Percentiles rank a stretch among this genome's conserved stretches.
phyloP scores from a whole-genome alignment of 257 asterid species.

The Anisodus acutangulus region DNA sequence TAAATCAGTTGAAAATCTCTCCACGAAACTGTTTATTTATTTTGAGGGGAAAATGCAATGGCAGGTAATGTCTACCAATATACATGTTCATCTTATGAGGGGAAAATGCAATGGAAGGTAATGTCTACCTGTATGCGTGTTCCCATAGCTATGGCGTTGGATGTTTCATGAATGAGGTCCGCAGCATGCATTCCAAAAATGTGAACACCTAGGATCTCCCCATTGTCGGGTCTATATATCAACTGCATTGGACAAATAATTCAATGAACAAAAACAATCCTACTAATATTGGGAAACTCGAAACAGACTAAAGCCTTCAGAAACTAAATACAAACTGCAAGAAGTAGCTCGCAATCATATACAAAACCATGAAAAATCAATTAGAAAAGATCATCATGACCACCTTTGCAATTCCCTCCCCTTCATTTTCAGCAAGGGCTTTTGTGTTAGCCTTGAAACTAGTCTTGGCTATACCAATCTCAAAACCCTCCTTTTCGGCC shows the following conservation, averaged over 20 bases:
- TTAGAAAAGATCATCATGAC: slow-evolving; percentile 28
- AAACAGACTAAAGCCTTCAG: background rate
- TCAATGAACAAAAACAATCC: slow-evolving; percentile 2
- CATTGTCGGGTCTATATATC: slow-evolving; percentile 88
- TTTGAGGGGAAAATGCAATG: background rate
- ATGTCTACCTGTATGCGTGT: slow-evolving; percentile 73
- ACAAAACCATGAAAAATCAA: slow-evolving; percentile 9
- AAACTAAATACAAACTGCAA: slow-evolving; percentile 14
- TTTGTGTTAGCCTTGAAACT: slow-evolving; percentile 95
- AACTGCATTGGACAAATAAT: slow-evolving; percentile 53
- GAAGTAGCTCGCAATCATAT: background rate
- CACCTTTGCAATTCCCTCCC: slow-evolving; percentile 95
- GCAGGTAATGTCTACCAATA: slow-evolving; percentile 53
- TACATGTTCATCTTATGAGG: slow-evolving; percentile 39
- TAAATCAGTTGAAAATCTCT: background rate
- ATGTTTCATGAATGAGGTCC: slow-evolving; percentile 93
- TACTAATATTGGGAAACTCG: slow-evolving; percentile 12
- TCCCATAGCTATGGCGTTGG: slow-evolving; percentile 91
- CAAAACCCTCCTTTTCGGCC: slow-evolving; percentile 89
- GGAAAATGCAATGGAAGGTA: background rate
- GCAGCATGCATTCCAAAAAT: slow-evolving; percentile 94
- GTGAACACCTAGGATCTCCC: slow-evolving; percentile 95
- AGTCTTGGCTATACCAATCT: slow-evolving; percentile 78
- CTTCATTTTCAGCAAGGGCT: slow-evolving; percentile 96
- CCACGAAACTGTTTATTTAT: background rate